Conservation (phyloP, 2,329 filamentous ascomycete genomes). For the Fusarium sulawesiense region DNA sequence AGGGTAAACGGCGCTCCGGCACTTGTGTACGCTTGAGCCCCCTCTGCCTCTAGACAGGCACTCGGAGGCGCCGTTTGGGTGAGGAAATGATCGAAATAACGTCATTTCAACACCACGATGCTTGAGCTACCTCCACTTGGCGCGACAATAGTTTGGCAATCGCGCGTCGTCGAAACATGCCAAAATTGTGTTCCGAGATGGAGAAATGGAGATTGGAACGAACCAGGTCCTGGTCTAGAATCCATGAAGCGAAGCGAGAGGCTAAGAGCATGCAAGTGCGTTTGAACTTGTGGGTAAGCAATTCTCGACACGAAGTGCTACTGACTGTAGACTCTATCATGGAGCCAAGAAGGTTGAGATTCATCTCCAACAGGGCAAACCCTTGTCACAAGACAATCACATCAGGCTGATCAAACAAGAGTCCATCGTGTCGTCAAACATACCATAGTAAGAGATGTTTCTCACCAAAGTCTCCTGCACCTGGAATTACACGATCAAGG, state of each 20-base stretch:
- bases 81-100: constrained; percentile 32
- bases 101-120: constrained; percentile 35
- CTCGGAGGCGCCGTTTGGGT: constrained; percentile 22
- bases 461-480: no score
- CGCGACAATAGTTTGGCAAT: constrained; percentile 30
- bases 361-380: neutral
- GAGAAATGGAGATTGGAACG: constrained; percentile 8
- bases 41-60: neutral
- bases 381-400: neutral
- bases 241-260: neutral
- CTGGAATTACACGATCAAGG: neutral
- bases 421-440: neutral
- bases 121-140: constrained; percentile 41
- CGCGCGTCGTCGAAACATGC: constrained; percentile 19
- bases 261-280: neutral
- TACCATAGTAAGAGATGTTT: neutral
- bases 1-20: constrained; percentile 28
- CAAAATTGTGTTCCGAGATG: constrained; percentile 21
- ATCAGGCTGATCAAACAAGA: neutral
- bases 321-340: neutral
- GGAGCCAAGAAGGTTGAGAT: neutral
- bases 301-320: neutral
- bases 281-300: neutral
- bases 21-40: constrained; percentile 34
- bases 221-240: constrained; percentile 27